Percentiles rank a stretch among this genome's conserved stretches.
Conservation (phyloP, 208 protist genomes). For the Acanthamoeba lenticulata region DNA sequence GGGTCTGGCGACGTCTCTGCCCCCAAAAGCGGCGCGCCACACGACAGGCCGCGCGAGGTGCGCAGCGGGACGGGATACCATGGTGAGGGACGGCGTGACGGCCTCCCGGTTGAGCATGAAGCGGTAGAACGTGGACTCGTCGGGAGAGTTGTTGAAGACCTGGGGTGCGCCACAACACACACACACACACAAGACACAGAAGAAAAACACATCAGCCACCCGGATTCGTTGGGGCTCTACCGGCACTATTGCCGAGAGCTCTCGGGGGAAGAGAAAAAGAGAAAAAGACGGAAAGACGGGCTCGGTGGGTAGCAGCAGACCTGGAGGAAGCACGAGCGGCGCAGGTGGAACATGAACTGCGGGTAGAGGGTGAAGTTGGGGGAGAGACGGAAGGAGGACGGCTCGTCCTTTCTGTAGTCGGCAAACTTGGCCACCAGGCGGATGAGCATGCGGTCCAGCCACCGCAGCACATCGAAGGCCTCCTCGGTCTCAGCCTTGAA, state of each 20-base stretch:
- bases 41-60: background rate
- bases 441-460: conserved; percentile 98
- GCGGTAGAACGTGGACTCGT: conserved; percentile 98
- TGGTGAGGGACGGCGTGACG: conserved; percentile 91
- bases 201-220: no score
- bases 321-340: conserved; percentile 95
- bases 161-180: background rate
- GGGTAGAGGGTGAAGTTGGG: conserved; percentile 96
- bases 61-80: conserved; percentile 71
- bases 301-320: background rate
- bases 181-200: background rate
- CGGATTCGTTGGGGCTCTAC: no score
- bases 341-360: conserved; percentile 99
- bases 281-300: conserved; percentile 43
- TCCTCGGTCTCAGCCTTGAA: conserved; percentile 96
- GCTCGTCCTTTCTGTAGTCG: conserved; percentile 93
- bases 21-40: background rate
- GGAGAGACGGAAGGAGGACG: conserved; percentile 92
- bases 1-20: no score
- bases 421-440: conserved; percentile 96
- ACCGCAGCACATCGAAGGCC: conserved; percentile 97
- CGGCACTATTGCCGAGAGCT: no score
- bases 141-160: conserved; percentile 97
- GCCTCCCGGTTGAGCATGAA: conserved; percentile 96
- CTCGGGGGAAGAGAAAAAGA: no score